Evolutionary conservation across 495 filamentous ascomycete species (phyloP), one percentile per base, ranked within the genome.

Genomic region (Daldinia bambusicola): DNA sequence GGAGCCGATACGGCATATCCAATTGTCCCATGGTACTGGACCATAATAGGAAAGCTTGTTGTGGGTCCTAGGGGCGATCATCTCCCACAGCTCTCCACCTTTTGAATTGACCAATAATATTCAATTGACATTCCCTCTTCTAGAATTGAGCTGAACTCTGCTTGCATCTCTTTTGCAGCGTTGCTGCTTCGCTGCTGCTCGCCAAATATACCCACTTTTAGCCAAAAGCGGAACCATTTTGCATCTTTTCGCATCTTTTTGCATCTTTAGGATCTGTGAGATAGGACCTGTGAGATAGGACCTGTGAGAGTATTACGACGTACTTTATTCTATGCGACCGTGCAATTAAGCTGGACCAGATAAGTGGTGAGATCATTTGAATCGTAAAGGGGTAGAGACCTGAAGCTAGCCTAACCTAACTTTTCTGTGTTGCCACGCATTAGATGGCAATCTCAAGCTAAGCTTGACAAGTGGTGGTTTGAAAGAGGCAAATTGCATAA

Each of bases 1-100:
- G 61, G 70, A 69, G 66, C 70, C 70, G 70, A 72, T 20, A 68
- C 70, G 70, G 65, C 70, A 61, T 61, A 68, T 60, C 37, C 36
- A 41, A 32, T 41, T 18, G 63, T 51, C 37, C 53, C 20, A 55
- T 63, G 13, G 16, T 26, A 56, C 16, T 52, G 38, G n/a, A 22
- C 70, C 51, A 16, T 31, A 73, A 53, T 38, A 34, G 66, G 55
- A 59, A 69, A 65, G 31, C 18, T 37, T 8, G 18, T 37, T 59
- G 57, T 73, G 66, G 61, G 57, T 37, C 65, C 69, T 50, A 57
- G 61, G 18, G 70, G 59, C 50, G 65, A 69, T 73, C 66, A 26
- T 73, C 31, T 36, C n/a, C 51, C 36, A 18, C 20, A 6, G 34
- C 0, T 38, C 41, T n/a, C 52, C 22, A 34, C 14, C 0, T 41